Conservation (phyloP, 805 yeast species). For the Candida koratica region DNA sequence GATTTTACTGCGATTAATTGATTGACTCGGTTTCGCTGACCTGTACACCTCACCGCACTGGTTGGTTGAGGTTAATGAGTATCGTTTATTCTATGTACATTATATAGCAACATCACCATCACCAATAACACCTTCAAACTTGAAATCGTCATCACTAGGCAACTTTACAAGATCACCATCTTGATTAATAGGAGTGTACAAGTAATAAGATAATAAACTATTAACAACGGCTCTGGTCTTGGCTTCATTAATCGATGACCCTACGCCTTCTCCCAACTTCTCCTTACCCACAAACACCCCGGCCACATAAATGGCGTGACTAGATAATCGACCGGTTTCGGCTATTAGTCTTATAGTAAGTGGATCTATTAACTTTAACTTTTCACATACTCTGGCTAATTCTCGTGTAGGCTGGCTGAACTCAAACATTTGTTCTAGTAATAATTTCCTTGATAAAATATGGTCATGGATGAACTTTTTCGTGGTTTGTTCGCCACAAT, state of each 20-base stretch:
- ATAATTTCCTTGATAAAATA: conserved; percentile 78
- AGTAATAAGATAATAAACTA: conserved; percentile 87
- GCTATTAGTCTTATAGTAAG: conserved; percentile 73
- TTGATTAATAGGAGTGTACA: conserved; percentile 71
- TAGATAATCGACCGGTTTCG: conserved; percentile 87
- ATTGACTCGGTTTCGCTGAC: conserved; percentile 5
- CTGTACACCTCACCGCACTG: no score
- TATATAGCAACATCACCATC: conserved; percentile 43
- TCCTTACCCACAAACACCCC: conserved; percentile 84
- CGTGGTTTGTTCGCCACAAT: conserved; percentile 61
- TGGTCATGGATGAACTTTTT: conserved; percentile 68
- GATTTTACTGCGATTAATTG: conserved; percentile 8
- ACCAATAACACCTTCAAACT: conserved; percentile 40
- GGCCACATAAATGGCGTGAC: conserved; percentile 81
- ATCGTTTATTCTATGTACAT: conserved; percentile 16
- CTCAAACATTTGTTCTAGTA: conserved; percentile 67
- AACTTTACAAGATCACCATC: conserved; percentile 41
- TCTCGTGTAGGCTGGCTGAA: conserved; percentile 86
- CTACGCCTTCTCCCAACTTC: conserved; percentile 91
- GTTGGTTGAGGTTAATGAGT: neutral
- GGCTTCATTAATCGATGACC: conserved; percentile 85
- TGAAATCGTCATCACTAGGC: conserved; percentile 56
- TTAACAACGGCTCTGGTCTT: conserved; percentile 88
- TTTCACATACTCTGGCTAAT: conserved; percentile 68
- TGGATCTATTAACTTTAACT: conserved; percentile 71